A percentile compares a stretch with the other conserved stretches of the same genome.
Evolutionary conservation across 352 stramenopile genomes (phyloP).

Genomic region (Phytophthora vignae): DNA sequence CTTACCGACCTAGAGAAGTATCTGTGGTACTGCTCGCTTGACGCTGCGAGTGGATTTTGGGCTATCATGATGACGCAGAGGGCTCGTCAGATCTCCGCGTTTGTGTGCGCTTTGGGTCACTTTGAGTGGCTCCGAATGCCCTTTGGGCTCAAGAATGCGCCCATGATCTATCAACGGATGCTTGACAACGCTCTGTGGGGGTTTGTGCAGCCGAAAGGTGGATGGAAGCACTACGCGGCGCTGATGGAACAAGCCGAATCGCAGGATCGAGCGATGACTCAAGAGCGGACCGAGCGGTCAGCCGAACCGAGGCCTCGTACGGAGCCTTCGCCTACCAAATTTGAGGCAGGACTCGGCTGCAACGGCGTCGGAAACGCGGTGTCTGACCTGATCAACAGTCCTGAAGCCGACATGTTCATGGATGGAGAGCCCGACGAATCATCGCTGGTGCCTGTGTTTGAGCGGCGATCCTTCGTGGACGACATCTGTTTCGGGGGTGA

Average conservation of each 20-base stretch:
- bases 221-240: too few relatives aligned
- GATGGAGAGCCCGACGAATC: not conserved
- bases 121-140: conserved; percentile 1
- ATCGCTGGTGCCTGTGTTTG: not conserved
- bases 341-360: too few relatives aligned
- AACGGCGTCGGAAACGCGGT: not conserved
- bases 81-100: not conserved
- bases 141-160: not conserved
- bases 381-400: not conserved
- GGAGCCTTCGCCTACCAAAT: too few relatives aligned
- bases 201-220: too few relatives aligned
- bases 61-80: not conserved
- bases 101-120: not conserved
- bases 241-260: too few relatives aligned
- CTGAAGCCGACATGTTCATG: not conserved
- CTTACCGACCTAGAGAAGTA: not conserved
- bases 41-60: not conserved
- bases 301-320: too few relatives aligned
- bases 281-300: too few relatives aligned
- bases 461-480: not conserved
- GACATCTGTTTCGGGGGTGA: not conserved
- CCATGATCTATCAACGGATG: not conserved
- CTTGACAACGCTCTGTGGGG: too few relatives aligned
- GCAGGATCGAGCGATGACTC: too few relatives aligned
- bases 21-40: not conserved